These are phyloP conservation scores for Linderniella brevidens DNA, from an alignment of 257 asterid species.

Conservation along the genomic window DNA sequence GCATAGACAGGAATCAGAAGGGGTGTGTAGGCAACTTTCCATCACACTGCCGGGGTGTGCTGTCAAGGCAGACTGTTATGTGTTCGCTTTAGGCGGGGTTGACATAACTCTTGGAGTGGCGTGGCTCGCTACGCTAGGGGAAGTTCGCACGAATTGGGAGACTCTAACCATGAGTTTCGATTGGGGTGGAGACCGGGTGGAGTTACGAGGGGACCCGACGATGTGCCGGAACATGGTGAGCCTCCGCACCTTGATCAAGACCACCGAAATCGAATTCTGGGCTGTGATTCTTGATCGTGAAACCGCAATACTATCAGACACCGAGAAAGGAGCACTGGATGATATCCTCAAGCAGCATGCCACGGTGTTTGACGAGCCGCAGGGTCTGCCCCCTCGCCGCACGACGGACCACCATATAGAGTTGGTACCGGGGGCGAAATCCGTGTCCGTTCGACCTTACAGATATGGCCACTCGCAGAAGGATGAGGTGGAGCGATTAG, in stretches of 20 bases:
- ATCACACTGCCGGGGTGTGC: not conserved
- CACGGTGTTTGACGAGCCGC: slow-evolving; percentile 1
- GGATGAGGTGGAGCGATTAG: slow-evolving; percentile 2
- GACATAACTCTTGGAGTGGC: not conserved
- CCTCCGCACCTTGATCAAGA: not conserved
- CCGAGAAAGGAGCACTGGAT: not conserved
- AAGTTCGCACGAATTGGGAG: not conserved
- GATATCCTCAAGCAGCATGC: not conserved
- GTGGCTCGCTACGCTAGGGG: not conserved
- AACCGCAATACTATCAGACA: not conserved
- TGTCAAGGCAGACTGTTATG: not conserved
- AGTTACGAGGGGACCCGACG: not conserved
- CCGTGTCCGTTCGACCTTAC: slow-evolving; percentile 1
- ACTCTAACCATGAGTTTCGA: not conserved
- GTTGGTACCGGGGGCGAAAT: not conserved
- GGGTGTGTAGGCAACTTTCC: not conserved
- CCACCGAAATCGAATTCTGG: not conserved
- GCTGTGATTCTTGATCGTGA: not conserved
- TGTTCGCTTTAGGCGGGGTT: too few species aligned
- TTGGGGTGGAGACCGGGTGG: not conserved
- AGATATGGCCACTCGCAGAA: not conserved
- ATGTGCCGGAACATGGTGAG: not conserved
- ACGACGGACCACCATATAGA: not conserved
- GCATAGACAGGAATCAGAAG: not conserved
- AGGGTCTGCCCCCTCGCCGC: not conserved